Conservation (phyloP, 179 eudicot species). For the Carnegiea gigantea region DNA sequence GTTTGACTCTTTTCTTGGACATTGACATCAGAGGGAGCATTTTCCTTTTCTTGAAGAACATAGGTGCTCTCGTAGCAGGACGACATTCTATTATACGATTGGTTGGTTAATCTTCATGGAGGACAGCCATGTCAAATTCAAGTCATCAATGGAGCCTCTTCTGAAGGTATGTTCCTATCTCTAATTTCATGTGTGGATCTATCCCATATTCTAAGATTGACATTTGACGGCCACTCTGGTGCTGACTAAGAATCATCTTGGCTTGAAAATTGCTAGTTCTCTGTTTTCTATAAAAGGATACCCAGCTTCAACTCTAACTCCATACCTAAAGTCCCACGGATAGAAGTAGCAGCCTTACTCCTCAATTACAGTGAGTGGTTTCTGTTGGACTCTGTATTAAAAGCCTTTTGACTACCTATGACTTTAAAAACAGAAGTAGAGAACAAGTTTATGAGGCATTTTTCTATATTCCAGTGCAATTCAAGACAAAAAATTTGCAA, state of each 20-base stretch:
- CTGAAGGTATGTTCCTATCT: slow-evolving; percentile 46
- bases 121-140: slow-evolving; percentile 77
- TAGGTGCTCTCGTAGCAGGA: slow-evolving; percentile 91
- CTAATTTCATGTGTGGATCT: neutral
- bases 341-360: neutral
- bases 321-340: neutral
- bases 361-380: neutral
- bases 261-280: neutral
- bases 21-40: slow-evolving; percentile 69
- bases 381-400: neutral
- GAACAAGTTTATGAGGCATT: neutral
- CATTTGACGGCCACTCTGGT: neutral
- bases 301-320: neutral
- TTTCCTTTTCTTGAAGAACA: slow-evolving; percentile 82
- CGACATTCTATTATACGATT: slow-evolving; percentile 84
- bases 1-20: slow-evolving; percentile 19
- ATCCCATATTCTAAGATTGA: neutral
- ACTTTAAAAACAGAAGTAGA: neutral
- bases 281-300: neutral
- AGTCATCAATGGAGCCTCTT: slow-evolving; percentile 91
- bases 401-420: neutral
- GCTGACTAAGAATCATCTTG: neutral
- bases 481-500: neutral
- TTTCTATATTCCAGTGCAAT: neutral
- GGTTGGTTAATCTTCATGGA: slow-evolving; percentile 91